Conservation (phyloP, 2,329 filamentous ascomycete species). For the Aotearoamyces nothofagi region DNA sequence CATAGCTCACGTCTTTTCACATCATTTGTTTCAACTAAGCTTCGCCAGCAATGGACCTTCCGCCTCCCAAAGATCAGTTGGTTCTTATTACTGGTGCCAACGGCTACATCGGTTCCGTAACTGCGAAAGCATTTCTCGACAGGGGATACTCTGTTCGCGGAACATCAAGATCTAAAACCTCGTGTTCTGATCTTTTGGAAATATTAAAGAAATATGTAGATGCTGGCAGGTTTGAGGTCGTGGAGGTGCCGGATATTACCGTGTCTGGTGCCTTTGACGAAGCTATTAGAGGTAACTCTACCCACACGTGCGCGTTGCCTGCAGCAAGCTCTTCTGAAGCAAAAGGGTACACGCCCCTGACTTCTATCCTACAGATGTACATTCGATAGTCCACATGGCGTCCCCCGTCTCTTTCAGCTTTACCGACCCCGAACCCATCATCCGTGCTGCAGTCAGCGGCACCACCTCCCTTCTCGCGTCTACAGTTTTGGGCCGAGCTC, state of each 20-base stretch:
- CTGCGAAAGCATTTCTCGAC: constrained; percentile 23
- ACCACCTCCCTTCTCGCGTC: background rate
- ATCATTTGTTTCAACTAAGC: background rate
- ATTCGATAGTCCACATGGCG: background rate
- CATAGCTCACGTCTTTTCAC: background rate
- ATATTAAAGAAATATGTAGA: constrained; percentile 10
- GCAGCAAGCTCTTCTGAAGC: no score
- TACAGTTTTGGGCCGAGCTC: background rate
- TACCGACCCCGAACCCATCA: background rate
- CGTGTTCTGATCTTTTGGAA: constrained; percentile 8
- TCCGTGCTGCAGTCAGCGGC: background rate
- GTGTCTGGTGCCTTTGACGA: constrained; percentile 20
- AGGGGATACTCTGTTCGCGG: constrained; percentile 28
- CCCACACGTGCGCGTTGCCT: no score
- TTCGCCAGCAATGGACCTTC: background rate
- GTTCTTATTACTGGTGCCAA: constrained; percentile 31
- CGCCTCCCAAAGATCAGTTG: constrained; percentile 6
- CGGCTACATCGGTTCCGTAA: constrained; percentile 27
- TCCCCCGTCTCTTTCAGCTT: background rate
- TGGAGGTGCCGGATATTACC: constrained; percentile 21
- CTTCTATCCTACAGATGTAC: background rate
- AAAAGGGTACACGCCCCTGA: no score
- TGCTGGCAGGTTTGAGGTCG: constrained; percentile 12
- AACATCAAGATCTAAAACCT: constrained; percentile 21
- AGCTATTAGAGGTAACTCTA: constrained; percentile 17